Evolutionary conservation across 441 rosid species (phyloP), one percentile per base, ranked within the genome.

Genomic region (Pelargonium australe): DNA sequence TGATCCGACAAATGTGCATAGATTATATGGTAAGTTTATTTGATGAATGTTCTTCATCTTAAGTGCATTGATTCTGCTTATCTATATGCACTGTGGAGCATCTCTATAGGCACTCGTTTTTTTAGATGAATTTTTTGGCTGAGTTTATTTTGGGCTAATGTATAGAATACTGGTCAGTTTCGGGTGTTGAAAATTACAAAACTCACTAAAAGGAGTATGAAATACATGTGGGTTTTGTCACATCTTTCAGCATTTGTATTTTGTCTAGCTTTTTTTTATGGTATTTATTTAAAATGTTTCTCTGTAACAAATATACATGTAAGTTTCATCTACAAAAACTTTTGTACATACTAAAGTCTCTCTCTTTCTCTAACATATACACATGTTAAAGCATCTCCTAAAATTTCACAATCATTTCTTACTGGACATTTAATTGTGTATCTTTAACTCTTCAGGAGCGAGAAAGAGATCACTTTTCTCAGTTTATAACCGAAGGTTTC

Each of bases 391-490:
- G 13, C 14, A n/a, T 10, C 55, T 47, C 55, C 55, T 11, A 47
- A 4, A 12, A 10, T 47, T 10, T 47, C 55, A 10, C 14, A 47
- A 63, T n/a, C 67, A 20, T 7, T 67, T 44, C 44, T 16, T 51
- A 28, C 31, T 17, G 20, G 23, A 28, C 4, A 28, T 19, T 63
- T 58, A 40, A 72, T 20, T 65, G 63, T 40, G 3, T 13, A 66
- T 74, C 63, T 25, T 61, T 31, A 8, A 51, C 71, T 43, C 61
- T 78, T 70, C 80, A 95, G 97, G 98, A 90, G 77, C 86, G 72
- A 65, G 98, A 95, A 79, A 87, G 99, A 79, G 98, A 92, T 74
- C 99, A 95, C 83, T 92, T 90, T 76, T 95, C 98, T 63, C 96
- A 90, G 73, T 95, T 95, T 74, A 86, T 95, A 69, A 95, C 99